Base-by-base conservation (phyloP, 2,329 filamentous ascomycete genomes). In the Xylaria sp. region DNA sequence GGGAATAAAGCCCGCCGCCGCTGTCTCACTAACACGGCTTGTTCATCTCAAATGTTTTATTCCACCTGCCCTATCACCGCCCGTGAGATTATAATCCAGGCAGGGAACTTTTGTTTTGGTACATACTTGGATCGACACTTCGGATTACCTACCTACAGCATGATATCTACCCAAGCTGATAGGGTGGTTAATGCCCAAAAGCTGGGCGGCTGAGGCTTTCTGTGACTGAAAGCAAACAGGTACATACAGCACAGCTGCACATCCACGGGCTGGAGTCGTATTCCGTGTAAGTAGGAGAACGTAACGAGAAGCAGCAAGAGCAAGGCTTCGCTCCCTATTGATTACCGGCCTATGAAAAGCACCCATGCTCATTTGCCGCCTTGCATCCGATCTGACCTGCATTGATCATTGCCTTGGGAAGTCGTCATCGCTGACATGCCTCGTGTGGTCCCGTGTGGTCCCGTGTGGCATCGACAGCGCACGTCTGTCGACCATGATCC, bases 301-400 rank as follows among this genome's bases (percentile, higher is more conserved):
- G 42, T 46, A 13, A 46, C 23, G 42, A 46, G 42, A 16, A n/a
- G 11, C 8, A 23, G 55, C 52, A 52, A 30, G 23, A 30, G 58
- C 47, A 50, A 57, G 37, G 46, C 55, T 54, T 63, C 47, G 30
- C 52, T 46, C 55, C 54, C 16, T 47, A 42, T 42, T 13, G 9
- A n/a, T 46, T 56, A 58, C 54, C 54, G 34, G 37, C 46, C 37
- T 57, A 42, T 57, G 54, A 54, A 54, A 54, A 44, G 35, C 56
- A 52, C 52, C 50, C 55, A 62, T 53, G 59, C 54, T 47, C 44
- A 59, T 34, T 23, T 37, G 44, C 59, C 46, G 59, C 61, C 59
- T 61, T 55, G 55, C 55, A 57, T 57, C 53, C 39, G 56, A 49
- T 13, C 35, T 52, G 54, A 16, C 39, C 23, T 52, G 56, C 56